phyloP scores from a whole-genome alignment of 2,329 filamentous ascomycete species.

The Neopestalotiopsis clavispora region DNA sequence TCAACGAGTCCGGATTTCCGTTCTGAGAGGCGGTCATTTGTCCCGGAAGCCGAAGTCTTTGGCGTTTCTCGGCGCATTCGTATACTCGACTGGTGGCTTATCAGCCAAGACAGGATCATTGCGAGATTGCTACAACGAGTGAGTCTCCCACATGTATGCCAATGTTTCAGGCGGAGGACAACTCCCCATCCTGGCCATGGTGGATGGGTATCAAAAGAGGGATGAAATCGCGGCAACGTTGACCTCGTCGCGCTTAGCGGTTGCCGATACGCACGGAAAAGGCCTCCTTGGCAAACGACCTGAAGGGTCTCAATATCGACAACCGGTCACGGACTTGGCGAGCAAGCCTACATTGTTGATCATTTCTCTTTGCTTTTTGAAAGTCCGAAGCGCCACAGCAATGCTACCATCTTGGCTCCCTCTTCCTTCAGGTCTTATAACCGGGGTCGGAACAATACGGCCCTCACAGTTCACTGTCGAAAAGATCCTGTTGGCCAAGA shows the following conservation, averaged over 20 bases:
- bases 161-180: conserved; percentile 8
- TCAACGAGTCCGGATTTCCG: neutral
- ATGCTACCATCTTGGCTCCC: neutral
- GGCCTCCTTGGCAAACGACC: neutral
- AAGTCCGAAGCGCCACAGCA: neutral
- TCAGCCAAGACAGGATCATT: conserved; percentile 1
- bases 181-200: neutral
- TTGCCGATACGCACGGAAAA: neutral
- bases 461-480: neutral
- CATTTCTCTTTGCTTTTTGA: neutral
- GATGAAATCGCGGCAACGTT: neutral
- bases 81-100: neutral
- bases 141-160: conserved; percentile 3
- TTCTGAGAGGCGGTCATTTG: neutral
- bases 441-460: neutral
- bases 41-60: neutral
- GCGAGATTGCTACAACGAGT: neutral
- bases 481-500: neutral
- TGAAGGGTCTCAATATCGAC: neutral
- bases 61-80: conserved; percentile 1
- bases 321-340: neutral
- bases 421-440: neutral
- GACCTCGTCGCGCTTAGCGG: neutral
- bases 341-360: neutral
- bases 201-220: neutral